Evolutionary conservation across 2,329 filamentous ascomycete species (phyloP).

Genomic region (Trichoderma polysporum): DNA sequence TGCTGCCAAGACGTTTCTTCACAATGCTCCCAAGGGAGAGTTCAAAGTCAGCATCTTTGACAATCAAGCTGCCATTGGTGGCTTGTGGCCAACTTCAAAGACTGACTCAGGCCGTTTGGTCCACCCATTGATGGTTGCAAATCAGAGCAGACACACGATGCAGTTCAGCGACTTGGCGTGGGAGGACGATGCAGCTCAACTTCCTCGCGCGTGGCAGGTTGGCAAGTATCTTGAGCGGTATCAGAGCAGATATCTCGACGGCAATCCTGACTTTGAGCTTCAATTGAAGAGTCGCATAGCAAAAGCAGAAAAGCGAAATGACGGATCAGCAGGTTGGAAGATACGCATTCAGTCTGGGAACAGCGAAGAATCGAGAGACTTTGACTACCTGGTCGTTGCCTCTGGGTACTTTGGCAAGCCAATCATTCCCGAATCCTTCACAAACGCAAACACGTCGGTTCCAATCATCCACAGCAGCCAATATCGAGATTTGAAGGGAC

Average conservation of each 20-base stretch:
- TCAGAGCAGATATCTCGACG: constrained; percentile 53
- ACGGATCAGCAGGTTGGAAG: constrained; percentile 42
- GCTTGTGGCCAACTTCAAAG: constrained; percentile 68
- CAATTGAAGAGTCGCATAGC: constrained; percentile 51
- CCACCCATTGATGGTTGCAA: constrained; percentile 68
- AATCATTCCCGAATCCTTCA: constrained; percentile 48
- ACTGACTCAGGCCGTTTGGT: constrained; percentile 52
- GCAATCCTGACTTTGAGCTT: constrained; percentile 42
- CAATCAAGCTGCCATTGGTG: constrained; percentile 63
- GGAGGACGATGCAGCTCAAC: constrained; percentile 58
- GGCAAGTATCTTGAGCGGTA: constrained; percentile 71
- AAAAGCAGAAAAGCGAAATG: constrained; percentile 37
- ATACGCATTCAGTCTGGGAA: constrained; percentile 40
- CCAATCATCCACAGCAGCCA: constrained; percentile 67
- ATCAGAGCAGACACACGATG: constrained; percentile 76
- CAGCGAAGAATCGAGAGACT: constrained; percentile 47
- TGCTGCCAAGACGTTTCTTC: constrained; percentile 70
- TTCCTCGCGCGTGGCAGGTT: constrained; percentile 76
- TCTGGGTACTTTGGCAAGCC: constrained; percentile 73
- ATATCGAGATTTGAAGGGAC: constrained; percentile 55
- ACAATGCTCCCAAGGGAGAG: constrained; percentile 51
- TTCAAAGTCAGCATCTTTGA: constrained; percentile 74
- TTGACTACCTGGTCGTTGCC: constrained; percentile 70
- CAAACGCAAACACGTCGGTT: constrained; percentile 37
- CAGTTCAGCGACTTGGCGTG: constrained; percentile 72